These are phyloP conservation scores for Pisolithus marmoratus DNA, from an alignment of 768 basidiomycete genomes.

Conservation along the genomic window DNA sequence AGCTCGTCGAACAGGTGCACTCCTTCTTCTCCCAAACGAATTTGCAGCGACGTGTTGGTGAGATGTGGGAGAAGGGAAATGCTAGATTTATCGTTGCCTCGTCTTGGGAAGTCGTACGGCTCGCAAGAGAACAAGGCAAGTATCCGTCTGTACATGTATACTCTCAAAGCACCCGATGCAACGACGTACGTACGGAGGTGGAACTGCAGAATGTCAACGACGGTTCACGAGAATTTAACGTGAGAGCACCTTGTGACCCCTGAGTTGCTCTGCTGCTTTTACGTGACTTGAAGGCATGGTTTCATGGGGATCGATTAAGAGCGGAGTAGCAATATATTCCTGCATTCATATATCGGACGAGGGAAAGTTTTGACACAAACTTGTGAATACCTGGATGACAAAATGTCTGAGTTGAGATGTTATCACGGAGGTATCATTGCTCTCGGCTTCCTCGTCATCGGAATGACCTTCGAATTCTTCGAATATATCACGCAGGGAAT, in stretches of 20 bases:
- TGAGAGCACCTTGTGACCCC: slow-evolving; percentile 48
- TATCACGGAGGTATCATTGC: slow-evolving; percentile 50
- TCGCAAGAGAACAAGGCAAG: slow-evolving; percentile 84
- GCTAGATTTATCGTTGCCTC: slow-evolving; percentile 20
- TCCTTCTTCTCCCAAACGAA: slow-evolving; percentile 53
- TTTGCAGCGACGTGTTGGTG: slow-evolving; percentile 90
- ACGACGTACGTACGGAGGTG: slow-evolving; percentile 89
- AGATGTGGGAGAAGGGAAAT: slow-evolving; percentile 61
- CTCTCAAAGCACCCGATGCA: slow-evolving; percentile 65
- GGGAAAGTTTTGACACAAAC: slow-evolving; percentile 2
- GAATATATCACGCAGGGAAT: slow-evolving; percentile 68
- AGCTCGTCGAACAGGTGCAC: slow-evolving; percentile 83
- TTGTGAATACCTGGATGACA: slow-evolving; percentile 73
- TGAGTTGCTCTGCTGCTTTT: slow-evolving; percentile 19
- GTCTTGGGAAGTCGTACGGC: slow-evolving; percentile 52
- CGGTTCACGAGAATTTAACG: slow-evolving; percentile 24
- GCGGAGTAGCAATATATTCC: slow-evolving; percentile 80
- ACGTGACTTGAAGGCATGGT: slow-evolving; percentile 20
- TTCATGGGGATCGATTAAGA: slow-evolving; percentile 70
- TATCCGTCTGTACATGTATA: slow-evolving; percentile 78
- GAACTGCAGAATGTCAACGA: slow-evolving; percentile 52
- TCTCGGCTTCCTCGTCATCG: slow-evolving; percentile 40
- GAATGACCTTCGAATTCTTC: slow-evolving; percentile 67
- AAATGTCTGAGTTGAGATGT: slow-evolving; percentile 92
- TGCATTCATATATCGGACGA: slow-evolving; percentile 25